These are phyloP conservation scores for Adansonia gregorii DNA, from an alignment of 441 rosid species.

Conservation along the genomic window DNA sequence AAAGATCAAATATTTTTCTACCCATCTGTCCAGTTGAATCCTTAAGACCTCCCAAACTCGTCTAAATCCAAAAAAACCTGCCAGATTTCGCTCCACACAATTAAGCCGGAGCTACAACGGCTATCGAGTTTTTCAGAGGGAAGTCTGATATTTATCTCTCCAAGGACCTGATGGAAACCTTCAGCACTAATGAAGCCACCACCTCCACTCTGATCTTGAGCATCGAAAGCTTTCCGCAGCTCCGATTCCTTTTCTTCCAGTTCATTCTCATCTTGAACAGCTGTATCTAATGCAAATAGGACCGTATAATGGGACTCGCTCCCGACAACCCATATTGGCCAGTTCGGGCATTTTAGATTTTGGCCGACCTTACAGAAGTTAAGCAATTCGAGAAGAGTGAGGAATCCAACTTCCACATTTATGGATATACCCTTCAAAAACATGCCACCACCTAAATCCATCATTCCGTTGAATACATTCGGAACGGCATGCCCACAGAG, in stretches of 20 bases:
- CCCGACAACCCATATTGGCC: constrained; percentile 99
- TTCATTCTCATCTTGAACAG: constrained; percentile 91
- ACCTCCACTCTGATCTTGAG: constrained; percentile 96
- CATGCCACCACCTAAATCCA: constrained; percentile 97
- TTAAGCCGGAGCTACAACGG: constrained; percentile 74
- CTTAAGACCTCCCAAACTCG: constrained; percentile 75
- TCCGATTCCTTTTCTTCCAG: constrained; percentile 87
- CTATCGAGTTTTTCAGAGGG: constrained; percentile 70
- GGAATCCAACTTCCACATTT: constrained; percentile 88
- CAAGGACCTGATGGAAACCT: constrained; percentile 84
- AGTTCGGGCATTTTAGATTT: constrained; percentile 80
- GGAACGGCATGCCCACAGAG: constrained; percentile 95
- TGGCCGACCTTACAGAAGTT: constrained; percentile 96
- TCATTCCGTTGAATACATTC: constrained; percentile 89
- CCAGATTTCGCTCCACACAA: constrained; percentile 98
- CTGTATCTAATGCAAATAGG: constrained; percentile 78
- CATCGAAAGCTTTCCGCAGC: constrained; percentile 87
- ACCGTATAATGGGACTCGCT: constrained; percentile 98
- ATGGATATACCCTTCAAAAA: constrained; percentile 79
- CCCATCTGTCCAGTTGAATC: constrained; percentile 96
- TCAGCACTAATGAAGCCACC: constrained; percentile 94
- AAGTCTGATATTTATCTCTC: constrained; percentile 66
- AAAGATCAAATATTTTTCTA: constrained; percentile 84
- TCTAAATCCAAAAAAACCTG: constrained; percentile 82
- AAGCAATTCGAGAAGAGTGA: constrained; percentile 92